Evolutionary conservation across 2,329 filamentous ascomycete species (phyloP).

Genomic region (Apiospora rasikravindrae): DNA sequence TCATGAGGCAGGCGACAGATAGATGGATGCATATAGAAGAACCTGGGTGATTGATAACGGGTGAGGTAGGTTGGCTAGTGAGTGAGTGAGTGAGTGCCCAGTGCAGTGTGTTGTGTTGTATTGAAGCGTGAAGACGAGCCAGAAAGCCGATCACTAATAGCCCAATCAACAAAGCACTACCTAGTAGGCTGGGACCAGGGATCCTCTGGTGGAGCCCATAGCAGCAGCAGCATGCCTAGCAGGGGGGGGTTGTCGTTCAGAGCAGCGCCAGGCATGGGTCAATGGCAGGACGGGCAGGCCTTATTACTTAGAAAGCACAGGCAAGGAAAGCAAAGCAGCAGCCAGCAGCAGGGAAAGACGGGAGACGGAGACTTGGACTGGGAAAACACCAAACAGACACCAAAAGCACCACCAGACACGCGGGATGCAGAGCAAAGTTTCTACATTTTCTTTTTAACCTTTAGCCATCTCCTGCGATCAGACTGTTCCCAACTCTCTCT

Average conservation of each 20-base stretch:
- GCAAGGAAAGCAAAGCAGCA: conserved; percentile 19
- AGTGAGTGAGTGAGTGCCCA: background rate
- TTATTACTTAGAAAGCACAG: background rate
- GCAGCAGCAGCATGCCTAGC: background rate
- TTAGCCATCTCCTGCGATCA: conserved; percentile 15
- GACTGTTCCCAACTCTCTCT: conserved; percentile 3
- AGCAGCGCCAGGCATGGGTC: background rate
- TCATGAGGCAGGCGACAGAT: background rate
- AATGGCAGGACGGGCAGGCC: conserved; percentile 3
- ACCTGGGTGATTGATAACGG: background rate
- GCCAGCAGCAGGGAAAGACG: conserved; percentile 2
- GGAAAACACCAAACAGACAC: conserved; percentile 19
- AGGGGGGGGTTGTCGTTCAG: background rate
- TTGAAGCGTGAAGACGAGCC: conserved; percentile 1
- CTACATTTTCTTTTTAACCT: conserved; percentile 19
- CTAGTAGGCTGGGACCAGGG: background rate
- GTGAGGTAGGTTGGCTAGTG: background rate
- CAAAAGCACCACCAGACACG: conserved; percentile 20
- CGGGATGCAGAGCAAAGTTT: conserved; percentile 18
- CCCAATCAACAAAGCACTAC: conserved; percentile 2
- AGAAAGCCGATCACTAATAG: conserved; percentile 13
- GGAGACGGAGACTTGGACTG: background rate
- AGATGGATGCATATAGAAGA: background rate
- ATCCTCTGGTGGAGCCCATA: background rate
- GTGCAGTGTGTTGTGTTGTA: background rate